These are phyloP conservation scores for Nakaseomyces kungkrabaensis DNA, from an alignment of 1,139 yeast genomes.

Conservation along the genomic window DNA sequence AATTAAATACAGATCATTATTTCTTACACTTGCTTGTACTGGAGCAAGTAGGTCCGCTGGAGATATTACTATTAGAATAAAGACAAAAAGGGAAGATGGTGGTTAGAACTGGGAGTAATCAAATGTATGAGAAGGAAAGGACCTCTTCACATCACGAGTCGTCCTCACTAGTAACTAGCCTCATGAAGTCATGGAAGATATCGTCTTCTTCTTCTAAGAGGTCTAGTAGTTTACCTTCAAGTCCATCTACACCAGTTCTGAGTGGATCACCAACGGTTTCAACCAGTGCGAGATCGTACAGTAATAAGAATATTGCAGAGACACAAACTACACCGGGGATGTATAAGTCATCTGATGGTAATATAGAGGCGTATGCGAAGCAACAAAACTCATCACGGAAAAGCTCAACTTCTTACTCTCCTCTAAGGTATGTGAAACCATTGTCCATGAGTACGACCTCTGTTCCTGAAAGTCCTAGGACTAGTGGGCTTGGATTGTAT, in stretches of 20 bases:
- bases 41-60: no score
- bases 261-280: conserved; percentile 1
- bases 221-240: conserved; percentile 5
- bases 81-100: conserved; percentile 9
- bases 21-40: no score
- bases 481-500: background rate
- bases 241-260: conserved; percentile 1
- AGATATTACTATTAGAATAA: background rate
- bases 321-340: background rate
- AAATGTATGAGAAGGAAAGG: conserved; percentile 16
- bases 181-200: conserved; percentile 26
- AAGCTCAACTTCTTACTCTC: conserved; percentile 19
- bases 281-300: conserved; percentile 3
- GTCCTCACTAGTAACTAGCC: conserved; percentile 14
- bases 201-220: conserved; percentile 10
- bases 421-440: conserved; percentile 19
- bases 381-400: conserved; percentile 17
- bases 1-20: no score
- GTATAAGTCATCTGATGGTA: conserved; percentile 13
- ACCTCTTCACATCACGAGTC: conserved; percentile 9
- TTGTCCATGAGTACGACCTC: conserved; percentile 7
- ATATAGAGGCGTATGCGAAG: conserved; percentile 23
- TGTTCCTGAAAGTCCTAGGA: conserved; percentile 1
- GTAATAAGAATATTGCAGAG: conserved; percentile 3
- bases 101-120: conserved; percentile 14